These are phyloP conservation scores for Lanmaoa rubissima DNA, from an alignment of 768 basidiomycete genomes.

Conservation along the genomic window DNA sequence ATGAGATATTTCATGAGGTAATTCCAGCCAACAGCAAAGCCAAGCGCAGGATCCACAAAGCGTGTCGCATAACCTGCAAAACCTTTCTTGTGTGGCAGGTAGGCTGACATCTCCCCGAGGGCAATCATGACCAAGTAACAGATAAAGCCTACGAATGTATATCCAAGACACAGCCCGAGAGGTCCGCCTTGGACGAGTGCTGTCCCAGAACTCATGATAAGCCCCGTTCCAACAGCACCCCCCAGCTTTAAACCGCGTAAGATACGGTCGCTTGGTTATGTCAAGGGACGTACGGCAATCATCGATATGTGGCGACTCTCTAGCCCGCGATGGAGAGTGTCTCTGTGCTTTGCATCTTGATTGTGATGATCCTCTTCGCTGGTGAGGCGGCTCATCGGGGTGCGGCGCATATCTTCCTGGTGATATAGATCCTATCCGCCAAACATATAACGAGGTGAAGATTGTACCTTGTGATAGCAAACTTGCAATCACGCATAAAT, in stretches of 20 bases:
- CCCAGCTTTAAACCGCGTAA: constrained; percentile 35
- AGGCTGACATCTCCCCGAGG: constrained; percentile 38
- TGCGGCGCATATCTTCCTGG: neutral
- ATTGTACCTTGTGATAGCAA: neutral
- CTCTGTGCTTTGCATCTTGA: constrained; percentile 21
- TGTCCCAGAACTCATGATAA: constrained; percentile 61
- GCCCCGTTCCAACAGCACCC: constrained; percentile 54
- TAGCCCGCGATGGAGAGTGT: constrained; percentile 46
- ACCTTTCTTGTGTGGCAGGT: constrained; percentile 60
- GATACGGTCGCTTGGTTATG: neutral
- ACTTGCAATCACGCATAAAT: neutral
- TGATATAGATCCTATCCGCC: neutral
- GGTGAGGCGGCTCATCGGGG: neutral
- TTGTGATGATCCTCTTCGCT: constrained; percentile 23
- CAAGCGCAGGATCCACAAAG: constrained; percentile 67
- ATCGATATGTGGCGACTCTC: constrained; percentile 58
- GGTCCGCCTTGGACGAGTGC: constrained; percentile 59
- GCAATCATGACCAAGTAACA: constrained; percentile 63
- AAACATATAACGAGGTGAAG: neutral
- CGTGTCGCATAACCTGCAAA: constrained; percentile 62
- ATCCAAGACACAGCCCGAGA: constrained; percentile 45
- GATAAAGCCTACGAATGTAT: constrained; percentile 51
- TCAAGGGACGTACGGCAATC: constrained; percentile 45
- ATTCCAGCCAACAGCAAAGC: constrained; percentile 52
- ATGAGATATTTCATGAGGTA: constrained; percentile 66